Base-by-base conservation (phyloP, 2,329 filamentous ascomycete genomes). In the Tolypocladium nubicola region DNA sequence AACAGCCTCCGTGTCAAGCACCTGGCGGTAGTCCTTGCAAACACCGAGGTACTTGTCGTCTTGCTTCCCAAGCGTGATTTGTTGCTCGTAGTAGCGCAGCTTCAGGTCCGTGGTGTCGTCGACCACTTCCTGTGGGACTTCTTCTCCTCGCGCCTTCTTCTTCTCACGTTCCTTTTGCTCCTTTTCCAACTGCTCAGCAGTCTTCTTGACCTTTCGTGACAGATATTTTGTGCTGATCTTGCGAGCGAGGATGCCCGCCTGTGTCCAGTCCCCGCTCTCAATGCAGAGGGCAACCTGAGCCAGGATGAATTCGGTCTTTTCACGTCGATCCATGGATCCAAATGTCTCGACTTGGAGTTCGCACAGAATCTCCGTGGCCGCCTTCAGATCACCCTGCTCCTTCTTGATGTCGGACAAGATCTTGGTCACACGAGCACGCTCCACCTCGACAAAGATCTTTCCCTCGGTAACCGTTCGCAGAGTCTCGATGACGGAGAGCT, bases 361-460 rank as follows among this genome's bases (percentile, higher is more conserved):
- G 75, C 94, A 99, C 41, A 99, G 82, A 61, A 94, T 94, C 66
- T 97, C 93, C 56, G 89, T 87, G 37, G 94, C 94, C 6, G 90
- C 86, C 70, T 89, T 90, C 68, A 96, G 79, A 68, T 99, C 93
- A 62, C 92, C 93, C 75, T 97, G 90, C 63, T 89, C 78, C 76
- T 96, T 97, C 81, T 97, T 97, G 80, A 99, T 97, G 73, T 97
- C 85, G 55, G 94, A 97, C 14, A 99, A 81, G 63, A 96, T 95
- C 70, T 88, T 90, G 66, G 94, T 99, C 59, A 99, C 87, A 64
- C 94, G 89, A 62, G 94, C 94, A 64, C 94, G 87, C 80, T 99
- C 94, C 56, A 99, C 94, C 79, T 99, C 94, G 66, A 99, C 93
- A 68, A 99, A 99, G 72, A 99, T 99, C 88, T 99, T 99, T 76